Percentiles rank a stretch among this genome's conserved stretches.
Conservation (phyloP, 306 rosid genomes). For the Fagus crenata region DNA sequence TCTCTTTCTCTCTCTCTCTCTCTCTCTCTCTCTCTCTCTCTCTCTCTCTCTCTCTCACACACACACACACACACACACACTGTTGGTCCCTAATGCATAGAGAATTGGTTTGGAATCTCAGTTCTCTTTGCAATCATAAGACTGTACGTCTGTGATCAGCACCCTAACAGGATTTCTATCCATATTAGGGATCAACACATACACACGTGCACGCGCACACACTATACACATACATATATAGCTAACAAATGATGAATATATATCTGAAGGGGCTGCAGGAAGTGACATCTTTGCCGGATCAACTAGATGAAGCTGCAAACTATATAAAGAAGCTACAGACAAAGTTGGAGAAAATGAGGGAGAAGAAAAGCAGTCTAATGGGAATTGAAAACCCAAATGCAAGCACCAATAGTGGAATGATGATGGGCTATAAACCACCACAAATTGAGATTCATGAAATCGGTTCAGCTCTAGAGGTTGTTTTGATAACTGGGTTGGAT, state of each 20-base stretch:
- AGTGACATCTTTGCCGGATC: slow-evolving; percentile 48
- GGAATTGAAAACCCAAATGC: slow-evolving; percentile 30
- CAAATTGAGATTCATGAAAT: slow-evolving; percentile 55
- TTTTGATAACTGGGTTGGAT: slow-evolving; percentile 57
- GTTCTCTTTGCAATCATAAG: no score
- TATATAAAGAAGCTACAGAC: slow-evolving; percentile 63
- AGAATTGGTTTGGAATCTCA: no score
- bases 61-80: not conserved
- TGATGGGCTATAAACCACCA: slow-evolving; percentile 30
- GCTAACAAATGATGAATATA: not conserved
- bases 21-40: not conserved
- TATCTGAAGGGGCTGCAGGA: slow-evolving; percentile 36
- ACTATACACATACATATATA: not conserved
- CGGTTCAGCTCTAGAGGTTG: slow-evolving; percentile 50
- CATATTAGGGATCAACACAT: no score
- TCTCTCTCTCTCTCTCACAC: not conserved
- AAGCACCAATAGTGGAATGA: not conserved
- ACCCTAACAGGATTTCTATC: no score
- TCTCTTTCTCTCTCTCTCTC: slow-evolving; percentile 3
- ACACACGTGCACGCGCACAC: not conserved
- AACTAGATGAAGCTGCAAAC: slow-evolving; percentile 57
- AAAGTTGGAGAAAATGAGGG: slow-evolving; percentile 61
- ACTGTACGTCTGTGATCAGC: no score
- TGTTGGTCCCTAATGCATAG: no score
- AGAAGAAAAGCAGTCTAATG: slow-evolving; percentile 48